Evolutionary conservation across 148 eudicot genomes (phyloP).

Genomic region (Silene latifolia): DNA sequence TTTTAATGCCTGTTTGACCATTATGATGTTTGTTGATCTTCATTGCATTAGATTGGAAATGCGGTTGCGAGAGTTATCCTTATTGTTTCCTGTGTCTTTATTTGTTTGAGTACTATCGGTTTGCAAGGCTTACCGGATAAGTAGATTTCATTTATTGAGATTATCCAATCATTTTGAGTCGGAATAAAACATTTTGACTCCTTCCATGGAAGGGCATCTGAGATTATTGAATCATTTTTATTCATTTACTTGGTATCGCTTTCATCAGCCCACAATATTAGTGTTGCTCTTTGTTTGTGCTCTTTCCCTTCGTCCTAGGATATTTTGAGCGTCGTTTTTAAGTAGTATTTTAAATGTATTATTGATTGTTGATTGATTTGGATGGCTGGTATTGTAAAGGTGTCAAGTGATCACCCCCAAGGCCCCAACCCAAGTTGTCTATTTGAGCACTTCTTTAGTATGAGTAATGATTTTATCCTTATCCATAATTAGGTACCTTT

Average conservation of each 20-base stretch:
- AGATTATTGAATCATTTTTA: background rate
- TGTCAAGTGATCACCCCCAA: constrained; percentile 1
- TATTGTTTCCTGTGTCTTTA: background rate
- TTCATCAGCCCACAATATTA: background rate
- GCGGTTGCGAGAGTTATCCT: background rate
- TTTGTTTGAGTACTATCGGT: background rate
- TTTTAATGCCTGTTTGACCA: background rate
- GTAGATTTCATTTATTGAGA: background rate
- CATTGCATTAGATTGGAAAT: constrained; percentile 1
- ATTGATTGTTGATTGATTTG: constrained; percentile 8
- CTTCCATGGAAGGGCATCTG: background rate
- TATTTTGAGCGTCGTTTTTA: background rate
- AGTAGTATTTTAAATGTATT: background rate
- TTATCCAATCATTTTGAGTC: background rate
- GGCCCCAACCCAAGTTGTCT: background rate
- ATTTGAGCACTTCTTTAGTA: background rate
- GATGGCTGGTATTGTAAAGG: background rate
- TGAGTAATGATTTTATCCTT: constrained; percentile 20
- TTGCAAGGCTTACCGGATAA: constrained; percentile 7
- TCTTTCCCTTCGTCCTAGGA: background rate
- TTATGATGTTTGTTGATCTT: background rate
- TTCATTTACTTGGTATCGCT: background rate
- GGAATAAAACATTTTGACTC: background rate
- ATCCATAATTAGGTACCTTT: background rate
- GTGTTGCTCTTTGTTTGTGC: background rate